Base-by-base conservation (phyloP, 805 yeast genomes). In the Clavispora carvajalis region DNA sequence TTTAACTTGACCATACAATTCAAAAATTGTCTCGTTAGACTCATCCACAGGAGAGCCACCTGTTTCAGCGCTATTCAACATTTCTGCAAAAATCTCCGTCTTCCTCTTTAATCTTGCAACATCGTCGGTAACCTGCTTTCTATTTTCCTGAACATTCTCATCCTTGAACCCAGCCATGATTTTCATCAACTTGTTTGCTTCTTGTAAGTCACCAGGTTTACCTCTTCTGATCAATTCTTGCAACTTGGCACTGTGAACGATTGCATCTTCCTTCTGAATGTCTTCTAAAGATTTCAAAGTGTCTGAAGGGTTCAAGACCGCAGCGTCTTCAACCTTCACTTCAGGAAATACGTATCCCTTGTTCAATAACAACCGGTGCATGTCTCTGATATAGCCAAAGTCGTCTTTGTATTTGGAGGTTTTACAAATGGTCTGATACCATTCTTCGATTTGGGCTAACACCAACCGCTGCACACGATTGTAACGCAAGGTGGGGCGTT, bases 121-220 rank as follows among this genome's bases (percentile, higher is more conserved):
- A 56, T 93, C 98, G 48, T 84, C 87, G 24, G 82, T 80, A 24
- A 90, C 83, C 52, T 85, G 79, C 41, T 85, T 86, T 55, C 79
- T 80, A 49, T 88, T 85, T 53, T 82, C 85, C 40, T 79, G 77
- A 15, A 75, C 68, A 45, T 80, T 78, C 59, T 89, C 96, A 54
- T 85, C 88, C 60, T 85, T 85, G 70, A 88, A 93, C 5, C 99
- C 99, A 5, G 98, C 95, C 96, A 93, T 89, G 51, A 93, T 80
- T 60, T 91, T 89, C 99, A 93, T 93, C 62, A 93, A 74, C 52
- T 85, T 87, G 63, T 93, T 93, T 33, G 99, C 99, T 63, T 93
- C 99, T 53, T 83, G 86, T 57, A 93, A 76, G 65, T 93, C 99
- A 48, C 82, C 85, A 6, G 99, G 98, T 60, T 86, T 84, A 31